These are phyloP conservation scores for Yarrowia sp. DNA, from an alignment of 805 yeast genomes.

Conservation along the genomic window DNA sequence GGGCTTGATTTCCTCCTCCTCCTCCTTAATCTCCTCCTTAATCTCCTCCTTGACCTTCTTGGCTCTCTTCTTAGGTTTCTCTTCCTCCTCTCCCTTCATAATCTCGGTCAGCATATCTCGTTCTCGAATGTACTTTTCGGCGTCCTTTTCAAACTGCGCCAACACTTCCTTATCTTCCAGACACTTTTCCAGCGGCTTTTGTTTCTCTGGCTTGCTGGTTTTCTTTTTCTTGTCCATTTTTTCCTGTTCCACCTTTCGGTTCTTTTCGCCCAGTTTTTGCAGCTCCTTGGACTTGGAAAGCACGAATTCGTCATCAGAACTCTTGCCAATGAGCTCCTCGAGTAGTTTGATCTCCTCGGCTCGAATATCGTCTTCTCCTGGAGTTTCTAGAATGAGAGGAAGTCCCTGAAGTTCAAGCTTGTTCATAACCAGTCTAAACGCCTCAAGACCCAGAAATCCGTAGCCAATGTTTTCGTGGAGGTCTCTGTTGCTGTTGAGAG, in stretches of 20 bases:
- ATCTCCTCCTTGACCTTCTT: slow-evolving; percentile 17
- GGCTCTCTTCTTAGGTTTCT: slow-evolving; percentile 18
- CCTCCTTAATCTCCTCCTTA: background rate
- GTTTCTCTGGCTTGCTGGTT: slow-evolving; percentile 31
- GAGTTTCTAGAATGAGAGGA: slow-evolving; percentile 87
- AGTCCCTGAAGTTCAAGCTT: slow-evolving; percentile 55
- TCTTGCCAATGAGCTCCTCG: slow-evolving; percentile 71
- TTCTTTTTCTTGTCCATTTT: slow-evolving; percentile 59
- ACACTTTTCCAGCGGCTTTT: slow-evolving; percentile 15
- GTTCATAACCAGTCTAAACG: slow-evolving; percentile 75
- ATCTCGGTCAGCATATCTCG: slow-evolving; percentile 1
- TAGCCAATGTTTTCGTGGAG: slow-evolving; percentile 85
- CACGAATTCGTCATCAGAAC: slow-evolving; percentile 53
- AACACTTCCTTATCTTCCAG: slow-evolving; percentile 3
- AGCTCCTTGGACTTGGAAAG: slow-evolving; percentile 48
- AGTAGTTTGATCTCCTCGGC: slow-evolving; percentile 76
- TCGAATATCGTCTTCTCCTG: slow-evolving; percentile 49
- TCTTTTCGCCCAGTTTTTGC: slow-evolving; percentile 58
- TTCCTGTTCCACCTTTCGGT: slow-evolving; percentile 63
- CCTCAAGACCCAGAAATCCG: slow-evolving; percentile 86
- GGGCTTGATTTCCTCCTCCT: background rate
- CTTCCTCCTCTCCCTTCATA: slow-evolving; percentile 8
- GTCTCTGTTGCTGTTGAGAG: slow-evolving; percentile 84
- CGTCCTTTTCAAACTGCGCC: slow-evolving; percentile 1
- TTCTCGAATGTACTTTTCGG: slow-evolving; percentile 3